Percentiles rank a stretch among this genome's conserved stretches.
These are phyloP conservation scores for Hawksworthiomyces lignivorus DNA, from an alignment of 2,329 filamentous ascomycete genomes.

Conservation along the genomic window DNA sequence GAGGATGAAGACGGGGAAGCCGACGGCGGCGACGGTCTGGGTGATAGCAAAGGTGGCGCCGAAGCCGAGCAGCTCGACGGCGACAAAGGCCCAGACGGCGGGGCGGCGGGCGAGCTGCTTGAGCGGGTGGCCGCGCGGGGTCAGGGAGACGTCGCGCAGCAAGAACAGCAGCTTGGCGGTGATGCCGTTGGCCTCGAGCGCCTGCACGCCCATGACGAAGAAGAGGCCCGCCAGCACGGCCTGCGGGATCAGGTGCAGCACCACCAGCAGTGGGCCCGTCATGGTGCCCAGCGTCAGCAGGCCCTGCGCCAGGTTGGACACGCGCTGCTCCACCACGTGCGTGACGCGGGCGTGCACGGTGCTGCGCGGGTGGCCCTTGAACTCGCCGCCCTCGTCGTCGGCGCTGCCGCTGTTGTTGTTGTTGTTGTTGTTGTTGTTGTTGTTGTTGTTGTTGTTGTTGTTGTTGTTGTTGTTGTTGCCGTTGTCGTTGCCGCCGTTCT, in stretches of 20 bases:
- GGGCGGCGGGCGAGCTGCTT: constrained; percentile 49
- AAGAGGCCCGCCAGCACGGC: constrained; percentile 74
- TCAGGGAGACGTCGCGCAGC: constrained; percentile 55
- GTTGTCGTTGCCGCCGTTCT: not conserved
- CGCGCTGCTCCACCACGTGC: constrained; percentile 69
- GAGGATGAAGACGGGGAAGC: constrained; percentile 69
- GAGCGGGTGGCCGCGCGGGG: constrained; percentile 50
- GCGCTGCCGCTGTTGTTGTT: constrained; percentile 19
- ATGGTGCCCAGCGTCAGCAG: constrained; percentile 73
- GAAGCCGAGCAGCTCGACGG: constrained; percentile 61
- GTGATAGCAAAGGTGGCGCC: constrained; percentile 76
- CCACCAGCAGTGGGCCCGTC: constrained; percentile 64
- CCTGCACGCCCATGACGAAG: constrained; percentile 78
- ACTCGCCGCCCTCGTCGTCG: constrained; percentile 30
- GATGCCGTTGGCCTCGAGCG: constrained; percentile 68
- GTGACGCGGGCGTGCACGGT: constrained; percentile 38
- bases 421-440: not conserved
- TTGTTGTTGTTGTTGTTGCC: not conserved
- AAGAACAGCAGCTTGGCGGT: constrained; percentile 68
- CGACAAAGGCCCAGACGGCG: constrained; percentile 64
- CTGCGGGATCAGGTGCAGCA: constrained; percentile 71
- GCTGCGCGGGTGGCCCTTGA: constrained; percentile 42
- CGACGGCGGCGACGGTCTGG: constrained; percentile 72
- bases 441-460: not conserved
- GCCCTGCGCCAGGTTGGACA: constrained; percentile 71